phyloP scores from a whole-genome alignment of 2,329 filamentous ascomycete species.

The Gnomoniopsis smithogilvyi region DNA sequence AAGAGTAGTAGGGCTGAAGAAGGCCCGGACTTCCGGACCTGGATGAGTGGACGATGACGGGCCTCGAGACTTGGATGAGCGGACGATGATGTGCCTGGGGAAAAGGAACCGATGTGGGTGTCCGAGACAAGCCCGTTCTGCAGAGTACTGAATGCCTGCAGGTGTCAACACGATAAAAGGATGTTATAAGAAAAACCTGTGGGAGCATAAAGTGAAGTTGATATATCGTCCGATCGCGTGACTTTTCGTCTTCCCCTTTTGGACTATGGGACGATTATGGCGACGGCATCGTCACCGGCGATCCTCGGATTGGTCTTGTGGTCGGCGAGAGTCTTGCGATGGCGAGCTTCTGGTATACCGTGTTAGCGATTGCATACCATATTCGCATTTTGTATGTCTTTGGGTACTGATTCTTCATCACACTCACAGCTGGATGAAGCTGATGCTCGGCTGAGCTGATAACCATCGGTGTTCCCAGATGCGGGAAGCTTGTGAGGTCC shows the following conservation, averaged over 20 bases:
- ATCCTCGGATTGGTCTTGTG: not conserved
- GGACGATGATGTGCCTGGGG: not conserved
- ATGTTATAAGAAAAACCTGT: not conserved
- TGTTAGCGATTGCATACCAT: not conserved
- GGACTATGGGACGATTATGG: conserved; percentile 11
- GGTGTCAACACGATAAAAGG: conserved; percentile 5
- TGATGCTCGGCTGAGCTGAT: not conserved
- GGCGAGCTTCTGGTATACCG: not conserved
- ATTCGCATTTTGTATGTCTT: not conserved
- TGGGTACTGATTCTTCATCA: not conserved
- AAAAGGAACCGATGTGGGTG: not conserved
- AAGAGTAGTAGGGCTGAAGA: not conserved
- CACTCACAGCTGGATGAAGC: not conserved
- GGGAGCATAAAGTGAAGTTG: conserved; percentile 6
- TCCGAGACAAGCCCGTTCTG: conserved; percentile 7
- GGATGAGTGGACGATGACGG: not conserved
- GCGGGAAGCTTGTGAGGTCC: not conserved
- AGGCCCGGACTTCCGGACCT: not conserved
- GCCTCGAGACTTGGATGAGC: not conserved
- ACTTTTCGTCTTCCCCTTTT: not conserved
- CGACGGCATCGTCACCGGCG: conserved; percentile 8
- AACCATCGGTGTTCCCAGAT: not conserved
- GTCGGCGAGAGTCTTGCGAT: not conserved
- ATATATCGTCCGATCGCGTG: conserved; percentile 15
- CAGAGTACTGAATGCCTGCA: conserved; percentile 6